Conservation (phyloP, 495 filamentous ascomycete genomes). For the Elaphomyces granulatus region DNA sequence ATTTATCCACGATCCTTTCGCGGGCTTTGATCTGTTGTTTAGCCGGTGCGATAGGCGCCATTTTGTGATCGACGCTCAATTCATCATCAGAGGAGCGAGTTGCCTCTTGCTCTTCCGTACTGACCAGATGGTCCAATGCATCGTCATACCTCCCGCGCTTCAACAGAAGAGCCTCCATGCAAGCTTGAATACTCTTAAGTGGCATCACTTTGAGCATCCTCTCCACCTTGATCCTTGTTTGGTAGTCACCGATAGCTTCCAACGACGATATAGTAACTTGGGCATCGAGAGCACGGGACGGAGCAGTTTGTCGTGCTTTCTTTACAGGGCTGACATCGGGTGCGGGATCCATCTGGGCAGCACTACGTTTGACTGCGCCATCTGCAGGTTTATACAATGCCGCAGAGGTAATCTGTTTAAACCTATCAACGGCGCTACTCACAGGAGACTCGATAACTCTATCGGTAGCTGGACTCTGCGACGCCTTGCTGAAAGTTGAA, state of each 20-base stretch:
- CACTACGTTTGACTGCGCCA: conserved; percentile 25
- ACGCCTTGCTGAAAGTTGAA: conserved; percentile 39
- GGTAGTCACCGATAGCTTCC: conserved; percentile 40
- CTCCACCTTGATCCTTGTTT: conserved; percentile 39
- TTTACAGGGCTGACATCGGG: conserved; percentile 28
- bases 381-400: conserved; percentile 32
- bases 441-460: conserved; percentile 28
- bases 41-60: conserved; percentile 16
- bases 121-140: conserved; percentile 38
- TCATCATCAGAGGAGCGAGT: conserved; percentile 29
- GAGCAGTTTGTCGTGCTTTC: conserved; percentile 33
- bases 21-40: conserved; percentile 48
- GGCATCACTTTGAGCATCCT: conserved; percentile 41
- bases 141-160: conserved; percentile 44
- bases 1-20: conserved; percentile 47
- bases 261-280: conserved; percentile 25
- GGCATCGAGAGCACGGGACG: conserved; percentile 41
- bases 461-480: conserved; percentile 17
- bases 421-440: conserved; percentile 18
- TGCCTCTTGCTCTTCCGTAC: conserved; percentile 8
- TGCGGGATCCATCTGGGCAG: conserved; percentile 32
- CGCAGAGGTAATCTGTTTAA: conserved; percentile 35
- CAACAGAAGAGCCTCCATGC: conserved; percentile 36
- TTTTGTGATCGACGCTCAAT: conserved; percentile 10
- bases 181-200: conserved; percentile 30